Evolutionary conservation across 306 rosid species (phyloP), one percentile per base, ranked within the genome.

Genomic region (Quercus parvula): DNA sequence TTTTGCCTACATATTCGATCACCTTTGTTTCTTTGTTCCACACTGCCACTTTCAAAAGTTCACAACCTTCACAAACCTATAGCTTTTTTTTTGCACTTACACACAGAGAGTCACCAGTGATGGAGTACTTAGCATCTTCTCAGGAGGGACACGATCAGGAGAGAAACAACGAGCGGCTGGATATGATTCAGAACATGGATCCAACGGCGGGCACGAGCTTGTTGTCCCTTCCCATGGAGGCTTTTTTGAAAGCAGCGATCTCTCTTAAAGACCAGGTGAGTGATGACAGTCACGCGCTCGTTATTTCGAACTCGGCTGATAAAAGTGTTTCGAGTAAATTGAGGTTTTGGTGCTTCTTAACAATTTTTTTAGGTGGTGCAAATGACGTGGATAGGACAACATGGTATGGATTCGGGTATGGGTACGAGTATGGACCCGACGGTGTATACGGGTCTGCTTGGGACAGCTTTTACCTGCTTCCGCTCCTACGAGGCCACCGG

Each of bases 391-490:
- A 82, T 77, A 25, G 79, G 69, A 49, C 70, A 81, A 1, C 61
- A 58, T 15, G 31, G 52, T 8, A 41, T 41, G 8, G 63, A 75
- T 25, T 15, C 22, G 28, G 82, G 78, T 61, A 31, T 81, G 80
- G 87, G 84, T 19, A 11, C 17, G 68, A 92, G 82, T 64, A 64
- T 88, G 27, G 98, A 92, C 81, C 97, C 92, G 78, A 88, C 94
- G 63, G 91, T 79, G 75, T 94, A 88, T 46, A 68, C 89, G 66
- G 98, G 98, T 71, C 71, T 94, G 38, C 88, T 92, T 5, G 98
- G 97, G 11, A 91, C 98, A 5, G 97, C 97, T 57, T 85, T 94
- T 57, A 87, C 88, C 27, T 94, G 98, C 84, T 77, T 92, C 57
- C 90, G 97, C 73, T 88, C 97, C 24, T 92, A 83, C 78, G 77